phyloP scores from a whole-genome alignment of 2,329 filamentous ascomycete species.

The Colletotrichum sp. region DNA sequence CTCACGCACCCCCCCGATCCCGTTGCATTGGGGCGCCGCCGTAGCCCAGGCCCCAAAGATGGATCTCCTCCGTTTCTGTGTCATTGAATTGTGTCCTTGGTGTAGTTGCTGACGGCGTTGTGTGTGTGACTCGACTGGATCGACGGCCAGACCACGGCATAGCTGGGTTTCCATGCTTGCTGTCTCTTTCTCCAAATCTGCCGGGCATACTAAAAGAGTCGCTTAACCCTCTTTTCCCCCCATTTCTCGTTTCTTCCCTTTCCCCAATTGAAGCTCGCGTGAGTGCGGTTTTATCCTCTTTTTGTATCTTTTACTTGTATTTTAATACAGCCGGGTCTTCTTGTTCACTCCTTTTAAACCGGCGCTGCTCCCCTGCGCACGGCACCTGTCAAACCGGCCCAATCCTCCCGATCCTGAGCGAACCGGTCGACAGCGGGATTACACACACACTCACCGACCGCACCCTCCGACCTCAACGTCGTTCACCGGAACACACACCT shows the following conservation, averaged over 20 bases:
- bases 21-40: conserved; percentile 14
- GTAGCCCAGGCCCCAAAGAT: not conserved
- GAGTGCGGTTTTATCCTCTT: not conserved
- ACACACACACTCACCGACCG: not conserved
- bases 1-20: not conserved
- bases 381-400: not conserved
- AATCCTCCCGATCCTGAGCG: not conserved
- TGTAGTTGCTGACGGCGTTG: not conserved
- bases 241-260: not conserved
- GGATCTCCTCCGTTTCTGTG: conserved; percentile 11
- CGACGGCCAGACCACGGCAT: not conserved
- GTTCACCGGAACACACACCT: not conserved
- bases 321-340: not conserved
- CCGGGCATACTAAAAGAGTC: conserved; percentile 12
- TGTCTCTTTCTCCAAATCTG: not conserved
- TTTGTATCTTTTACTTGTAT: not conserved
- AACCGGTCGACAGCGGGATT: not conserved
- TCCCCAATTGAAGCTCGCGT: not conserved
- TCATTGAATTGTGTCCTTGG: conserved; percentile 18
- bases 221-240: not conserved
- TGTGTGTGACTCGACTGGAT: conserved; percentile 1
- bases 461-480: not conserved
- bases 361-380: not conserved
- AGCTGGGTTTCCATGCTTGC: not conserved
- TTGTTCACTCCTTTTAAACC: not conserved